Base-by-base conservation (phyloP, 2,329 filamentous ascomycete species). In the Ascochyta clinopodiicola region DNA sequence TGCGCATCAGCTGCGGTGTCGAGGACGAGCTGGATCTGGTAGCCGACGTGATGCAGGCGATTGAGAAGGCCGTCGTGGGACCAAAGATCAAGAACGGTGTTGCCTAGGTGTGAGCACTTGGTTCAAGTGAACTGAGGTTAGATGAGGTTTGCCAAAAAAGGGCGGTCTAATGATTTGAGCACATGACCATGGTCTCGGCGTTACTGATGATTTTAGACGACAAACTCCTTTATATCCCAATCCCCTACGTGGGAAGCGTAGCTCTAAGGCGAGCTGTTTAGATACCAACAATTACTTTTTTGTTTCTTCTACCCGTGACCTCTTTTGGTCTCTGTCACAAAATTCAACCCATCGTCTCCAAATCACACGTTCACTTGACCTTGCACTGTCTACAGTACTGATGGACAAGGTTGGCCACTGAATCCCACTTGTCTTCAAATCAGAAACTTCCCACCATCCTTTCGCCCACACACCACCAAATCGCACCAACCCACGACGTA, bases 1-100 rank as follows among this genome's bases (percentile, higher is more conserved):
- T 99, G 27, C 86, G 95, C 63, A 82, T 99, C 57, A 96, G 92
- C 82, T 97, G 92, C 74, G 95, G 95, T 69, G 87, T 99, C 51
- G 95, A 99, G 79, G 95, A 99, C 71, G 86, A 86, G 7, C 87
- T 88, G 59, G 95, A 99, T 76, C 81, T 99, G 59, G 88, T 87
- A 68, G 84, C 82, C 36, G 95, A 99, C 80, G 87, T 96, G 15
- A 75, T 92, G 62, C 88, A 90, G 76, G 95, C 95, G 4, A 78
- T 98, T 37, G 89, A 95, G 76, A 86, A 84, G 77, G 91, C 91
- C 1, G 86, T 91, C 36, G 81, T 84, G 40, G 77, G 67, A 29
- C 66, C 75, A 4, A 83, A 82, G 74, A 62, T 71, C 37, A 64
- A 64, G 44, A 67, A 66, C 40, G 57, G 61, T 9, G 21, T 50